phyloP scores from a whole-genome alignment of 129 eudicot species.

The Oenanthe sinensis region DNA sequence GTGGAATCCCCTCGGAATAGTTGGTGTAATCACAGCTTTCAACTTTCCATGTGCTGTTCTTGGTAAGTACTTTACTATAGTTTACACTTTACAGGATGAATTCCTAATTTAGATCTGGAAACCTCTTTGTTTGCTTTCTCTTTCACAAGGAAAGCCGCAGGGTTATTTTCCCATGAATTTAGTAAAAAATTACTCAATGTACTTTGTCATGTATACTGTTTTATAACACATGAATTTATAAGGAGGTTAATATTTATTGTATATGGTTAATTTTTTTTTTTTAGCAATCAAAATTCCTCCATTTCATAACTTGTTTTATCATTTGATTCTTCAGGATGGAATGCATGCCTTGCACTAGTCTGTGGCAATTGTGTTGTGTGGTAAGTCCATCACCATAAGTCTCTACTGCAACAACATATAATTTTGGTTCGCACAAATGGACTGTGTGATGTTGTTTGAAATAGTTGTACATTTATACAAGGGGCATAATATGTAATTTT shows the following conservation, averaged over 20 bases:
- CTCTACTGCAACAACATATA: not conserved
- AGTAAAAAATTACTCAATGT: not conserved
- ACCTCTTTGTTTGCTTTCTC: not conserved
- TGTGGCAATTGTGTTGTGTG: constrained; percentile 98
- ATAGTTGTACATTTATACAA: not conserved
- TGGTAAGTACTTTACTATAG: constrained; percentile 45
- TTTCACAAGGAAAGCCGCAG: not conserved
- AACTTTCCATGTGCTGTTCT: constrained; percentile 99
- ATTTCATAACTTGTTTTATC: not conserved
- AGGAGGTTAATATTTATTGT: not conserved
- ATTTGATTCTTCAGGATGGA: constrained; percentile 64
- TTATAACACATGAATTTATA: not conserved
- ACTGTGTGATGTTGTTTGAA: not conserved
- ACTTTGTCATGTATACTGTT: not conserved
- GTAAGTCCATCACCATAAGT: constrained; percentile 36
- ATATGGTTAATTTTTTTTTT: not conserved
- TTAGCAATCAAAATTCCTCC: not conserved
- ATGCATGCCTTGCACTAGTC: constrained; percentile 95
- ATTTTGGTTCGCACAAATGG: not conserved
- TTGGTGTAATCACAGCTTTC: constrained; percentile 98
- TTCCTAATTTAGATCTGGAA: not conserved
- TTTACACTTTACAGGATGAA: not conserved
- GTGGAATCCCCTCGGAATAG: constrained; percentile 99
- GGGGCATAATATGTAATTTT: not conserved
- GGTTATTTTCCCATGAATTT: not conserved